phyloP scores from a whole-genome alignment of 2,329 filamentous ascomycete species.

The Aspergillus amoenus region DNA sequence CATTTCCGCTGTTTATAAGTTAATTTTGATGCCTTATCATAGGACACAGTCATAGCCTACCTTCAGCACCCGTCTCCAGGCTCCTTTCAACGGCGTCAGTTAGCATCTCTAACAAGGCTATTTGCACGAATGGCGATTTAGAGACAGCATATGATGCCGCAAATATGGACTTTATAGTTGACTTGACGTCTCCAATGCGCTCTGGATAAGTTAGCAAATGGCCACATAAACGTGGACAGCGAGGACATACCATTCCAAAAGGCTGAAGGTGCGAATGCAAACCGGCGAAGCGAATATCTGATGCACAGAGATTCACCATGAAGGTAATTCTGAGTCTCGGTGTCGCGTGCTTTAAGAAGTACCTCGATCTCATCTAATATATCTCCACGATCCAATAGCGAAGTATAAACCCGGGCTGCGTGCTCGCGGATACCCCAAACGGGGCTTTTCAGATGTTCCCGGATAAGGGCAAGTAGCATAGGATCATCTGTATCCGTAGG shows the following conservation, averaged over 20 bases:
- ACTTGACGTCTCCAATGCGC: constrained; percentile 26
- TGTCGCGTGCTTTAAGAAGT: constrained; percentile 23
- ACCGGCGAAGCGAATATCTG: constrained; percentile 38
- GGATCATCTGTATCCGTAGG: constrained; percentile 32
- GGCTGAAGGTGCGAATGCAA: constrained; percentile 31
- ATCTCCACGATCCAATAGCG: constrained; percentile 32
- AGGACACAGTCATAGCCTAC: constrained; percentile 18
- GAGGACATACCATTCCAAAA: constrained; percentile 35
- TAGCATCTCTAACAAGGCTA: constrained; percentile 37
- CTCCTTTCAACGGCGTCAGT: constrained; percentile 37
- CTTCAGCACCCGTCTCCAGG: constrained; percentile 28
- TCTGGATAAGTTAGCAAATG: constrained; percentile 23
- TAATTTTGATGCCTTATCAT: constrained; percentile 8
- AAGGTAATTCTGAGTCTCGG: constrained; percentile 34
- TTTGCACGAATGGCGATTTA: constrained; percentile 36
- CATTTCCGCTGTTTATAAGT: constrained; percentile 17
- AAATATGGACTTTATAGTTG: constrained; percentile 27
- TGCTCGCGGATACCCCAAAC: constrained; percentile 50
- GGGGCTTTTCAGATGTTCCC: constrained; percentile 41
- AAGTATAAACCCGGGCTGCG: constrained; percentile 45
- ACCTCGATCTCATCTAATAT: constrained; percentile 31
- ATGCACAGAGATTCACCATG: constrained; percentile 44
- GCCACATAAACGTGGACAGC: neutral
- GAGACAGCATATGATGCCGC: constrained; percentile 26
- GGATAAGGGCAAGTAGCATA: constrained; percentile 33